These are phyloP conservation scores for Serendipita sp. DNA, from an alignment of 768 basidiomycete genomes.

Conservation along the genomic window DNA sequence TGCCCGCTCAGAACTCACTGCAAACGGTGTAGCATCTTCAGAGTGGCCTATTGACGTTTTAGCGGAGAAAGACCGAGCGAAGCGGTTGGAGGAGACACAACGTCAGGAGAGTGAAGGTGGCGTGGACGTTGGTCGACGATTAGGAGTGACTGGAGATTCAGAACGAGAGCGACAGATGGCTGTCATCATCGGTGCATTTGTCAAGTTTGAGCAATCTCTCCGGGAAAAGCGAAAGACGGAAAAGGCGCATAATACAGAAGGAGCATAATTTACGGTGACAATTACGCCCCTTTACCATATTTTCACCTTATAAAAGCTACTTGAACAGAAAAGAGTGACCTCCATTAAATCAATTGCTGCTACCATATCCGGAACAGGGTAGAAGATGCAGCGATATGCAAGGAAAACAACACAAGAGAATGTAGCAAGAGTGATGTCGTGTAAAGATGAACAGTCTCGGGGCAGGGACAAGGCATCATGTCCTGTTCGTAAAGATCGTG, in stretches of 20 bases:
- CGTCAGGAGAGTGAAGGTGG: neutral
- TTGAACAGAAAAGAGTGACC: too few species aligned
- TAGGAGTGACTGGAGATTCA: constrained; percentile 1
- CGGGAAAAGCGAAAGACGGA: neutral
- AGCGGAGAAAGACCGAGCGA: neutral
- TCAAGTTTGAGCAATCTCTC: constrained; percentile 2
- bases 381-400: too few species aligned
- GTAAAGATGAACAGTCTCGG: too few species aligned
- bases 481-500: too few species aligned
- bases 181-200: constrained; percentile 1
- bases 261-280: too few species aligned
- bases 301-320: too few species aligned
- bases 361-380: too few species aligned
- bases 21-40: constrained; percentile 31
- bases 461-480: too few species aligned
- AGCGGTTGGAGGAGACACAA: neutral
- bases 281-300: too few species aligned
- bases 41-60: constrained; percentile 43
- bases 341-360: too few species aligned
- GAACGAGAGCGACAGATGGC: constrained; percentile 4
- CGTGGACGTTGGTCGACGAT: neutral
- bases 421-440: too few species aligned
- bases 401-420: too few species aligned
- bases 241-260: neutral
- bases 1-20: constrained; percentile 34